Base-by-base conservation (phyloP, 208 protist species). In the Leishmania braziliensis region DNA sequence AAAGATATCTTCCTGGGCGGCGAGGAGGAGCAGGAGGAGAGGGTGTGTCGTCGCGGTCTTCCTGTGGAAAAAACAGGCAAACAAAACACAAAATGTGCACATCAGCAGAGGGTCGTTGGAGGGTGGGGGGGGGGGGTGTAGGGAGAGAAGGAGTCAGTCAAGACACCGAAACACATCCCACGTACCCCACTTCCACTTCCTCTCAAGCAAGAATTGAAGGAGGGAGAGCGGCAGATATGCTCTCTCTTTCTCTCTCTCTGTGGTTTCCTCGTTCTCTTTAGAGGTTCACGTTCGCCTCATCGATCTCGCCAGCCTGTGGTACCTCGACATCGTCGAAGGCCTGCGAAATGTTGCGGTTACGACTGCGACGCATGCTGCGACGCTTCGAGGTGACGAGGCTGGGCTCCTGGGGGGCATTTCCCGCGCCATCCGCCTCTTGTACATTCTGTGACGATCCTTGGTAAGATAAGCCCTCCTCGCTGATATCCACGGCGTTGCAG, bases 291-390 rank as follows among this genome's bases (percentile, higher is more conserved):
- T 87, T 82, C 8, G 33, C 58, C 58, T 91, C 88, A 23, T 87
- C 51, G 16, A 91, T 89, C 56, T 91, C 85, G 48, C 80, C 88
- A 16, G 79, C 88, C 71, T 85, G 77, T 23, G 85, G 85, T 5
- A 91, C 20, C 39, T 89, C 88, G 5, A 91, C 75, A n/a, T 91
- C 88, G 50, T 72, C 82, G 81, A 91, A 91, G 18, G 82, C 81
- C 75, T 89, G 81, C 9, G 84, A 84, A 3, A 63, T 53, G 1
- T 68, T 77, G 46, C 83, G 88, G 39, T 78, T 75, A 77, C 80
- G 80, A 48, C 62, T 78, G 33, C 78, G 77, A 36, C 87, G 87
- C 46, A 58, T 60, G 77, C 68, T 88, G 53, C 66, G 75, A 48
- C 87, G 87, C 78, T 71, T 90, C 75, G 77, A 69, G 46, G 71